phyloP scores from a whole-genome alignment of 2,329 filamentous ascomycete genomes.

The Mycosphaerella arachidis region DNA sequence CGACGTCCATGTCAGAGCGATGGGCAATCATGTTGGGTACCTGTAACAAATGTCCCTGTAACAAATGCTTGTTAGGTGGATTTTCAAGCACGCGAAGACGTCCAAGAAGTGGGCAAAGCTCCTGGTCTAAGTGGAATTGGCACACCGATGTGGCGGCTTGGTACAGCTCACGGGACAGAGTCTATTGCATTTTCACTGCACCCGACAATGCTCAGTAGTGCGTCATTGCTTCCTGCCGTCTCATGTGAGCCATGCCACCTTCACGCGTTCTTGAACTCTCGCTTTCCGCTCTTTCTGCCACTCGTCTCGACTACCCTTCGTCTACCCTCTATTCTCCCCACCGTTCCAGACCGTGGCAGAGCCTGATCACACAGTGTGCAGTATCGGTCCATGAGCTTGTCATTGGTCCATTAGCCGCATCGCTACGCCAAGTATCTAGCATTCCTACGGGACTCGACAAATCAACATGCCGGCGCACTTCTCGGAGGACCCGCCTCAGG shows the following conservation, averaged over 20 bases:
- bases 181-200: neutral
- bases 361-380: neutral
- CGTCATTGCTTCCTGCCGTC: neutral
- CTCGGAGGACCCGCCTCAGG: slow-evolving; percentile 26
- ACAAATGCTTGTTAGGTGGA: neutral
- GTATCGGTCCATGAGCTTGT: neutral
- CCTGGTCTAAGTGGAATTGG: neutral
- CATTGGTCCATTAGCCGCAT: neutral
- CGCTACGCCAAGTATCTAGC: neutral
- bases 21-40: no score
- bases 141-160: neutral
- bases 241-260: neutral
- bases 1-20: no score
- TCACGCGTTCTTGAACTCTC: neutral
- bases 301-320: neutral
- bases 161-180: neutral
- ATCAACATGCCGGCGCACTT: slow-evolving; percentile 21
- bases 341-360: neutral
- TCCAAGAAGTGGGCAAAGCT: neutral
- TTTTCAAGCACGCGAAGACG: neutral
- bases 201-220: neutral
- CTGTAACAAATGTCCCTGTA: no score
- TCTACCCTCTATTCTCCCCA: neutral
- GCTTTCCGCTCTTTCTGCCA: neutral
- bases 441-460: slow-evolving; percentile 2